phyloP scores from a whole-genome alignment of 2,329 filamentous ascomycete genomes.

The Scolecobasidium constrictum region DNA sequence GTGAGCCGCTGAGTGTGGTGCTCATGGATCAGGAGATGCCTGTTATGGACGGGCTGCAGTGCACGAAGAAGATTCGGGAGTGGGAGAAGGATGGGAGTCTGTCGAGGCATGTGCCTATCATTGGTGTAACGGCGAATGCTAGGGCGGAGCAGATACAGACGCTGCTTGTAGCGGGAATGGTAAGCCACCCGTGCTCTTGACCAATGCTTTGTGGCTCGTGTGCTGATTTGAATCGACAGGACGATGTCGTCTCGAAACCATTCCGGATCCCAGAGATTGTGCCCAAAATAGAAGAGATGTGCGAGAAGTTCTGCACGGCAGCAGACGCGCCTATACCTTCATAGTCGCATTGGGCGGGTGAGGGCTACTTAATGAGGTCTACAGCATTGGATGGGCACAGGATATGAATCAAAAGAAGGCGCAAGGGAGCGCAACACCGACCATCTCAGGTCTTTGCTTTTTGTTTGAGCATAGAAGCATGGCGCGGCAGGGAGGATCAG shows the following conservation, averaged over 20 bases:
- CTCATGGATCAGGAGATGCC: slow-evolving; percentile 29
- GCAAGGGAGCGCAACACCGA: too few species aligned
- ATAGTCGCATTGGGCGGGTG: too few species aligned
- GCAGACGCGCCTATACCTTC: too few species aligned
- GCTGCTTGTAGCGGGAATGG: slow-evolving; percentile 26
- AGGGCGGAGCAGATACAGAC: slow-evolving; percentile 28
- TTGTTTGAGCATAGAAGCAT: too few species aligned
- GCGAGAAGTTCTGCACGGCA: background rate
- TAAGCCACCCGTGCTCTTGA: slow-evolving; percentile 11
- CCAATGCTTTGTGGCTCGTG: background rate
- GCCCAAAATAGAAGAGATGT: slow-evolving; percentile 39
- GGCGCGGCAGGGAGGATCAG: too few species aligned
- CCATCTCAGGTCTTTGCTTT: too few species aligned
- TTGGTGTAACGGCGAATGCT: slow-evolving; percentile 31
- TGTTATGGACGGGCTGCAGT: slow-evolving; percentile 29
- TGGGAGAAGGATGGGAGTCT: slow-evolving; percentile 24
- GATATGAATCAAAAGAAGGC: too few species aligned
- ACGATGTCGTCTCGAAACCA: slow-evolving; percentile 40
- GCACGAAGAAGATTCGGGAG: slow-evolving; percentile 25
- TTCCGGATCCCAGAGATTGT: slow-evolving; percentile 40
- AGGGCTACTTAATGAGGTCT: too few species aligned
- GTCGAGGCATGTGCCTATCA: slow-evolving; percentile 26
- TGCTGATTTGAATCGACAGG: slow-evolving; percentile 18
- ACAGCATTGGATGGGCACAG: too few species aligned
- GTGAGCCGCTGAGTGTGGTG: slow-evolving; percentile 16